Conservation (phyloP, 139 green algal genomes). For the Chlamydomonas sp. region DNA sequence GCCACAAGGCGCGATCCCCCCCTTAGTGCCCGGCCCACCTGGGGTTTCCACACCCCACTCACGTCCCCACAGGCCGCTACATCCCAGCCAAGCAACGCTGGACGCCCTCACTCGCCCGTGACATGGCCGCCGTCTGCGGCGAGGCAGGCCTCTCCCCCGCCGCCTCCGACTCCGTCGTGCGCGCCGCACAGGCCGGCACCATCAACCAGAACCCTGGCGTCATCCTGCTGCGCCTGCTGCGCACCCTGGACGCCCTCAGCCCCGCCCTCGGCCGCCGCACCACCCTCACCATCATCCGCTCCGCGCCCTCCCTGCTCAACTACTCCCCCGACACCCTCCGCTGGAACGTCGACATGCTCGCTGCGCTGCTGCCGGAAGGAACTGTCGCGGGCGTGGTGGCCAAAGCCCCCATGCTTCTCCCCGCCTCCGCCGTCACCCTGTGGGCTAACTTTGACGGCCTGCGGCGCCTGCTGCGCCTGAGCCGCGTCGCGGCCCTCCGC, state of each 20-base stretch:
- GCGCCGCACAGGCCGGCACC: not conserved
- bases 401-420: conserved; percentile 22
- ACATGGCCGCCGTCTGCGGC: conserved; percentile 7
- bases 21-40: no score
- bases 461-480: conserved; percentile 5
- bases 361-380: not conserved
- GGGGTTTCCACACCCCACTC: no score
- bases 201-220: conserved; percentile 28
- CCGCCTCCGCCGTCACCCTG: conserved; percentile 16
- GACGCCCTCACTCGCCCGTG: conserved; percentile 9
- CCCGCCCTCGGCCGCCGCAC: conserved; percentile 11
- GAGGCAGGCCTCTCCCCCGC: conserved; percentile 25
- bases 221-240: conserved; percentile 23
- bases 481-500: not conserved
- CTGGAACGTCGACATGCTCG: conserved; percentile 33
- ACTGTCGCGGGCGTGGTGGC: not conserved
- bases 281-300: conserved; percentile 16
- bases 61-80: not conserved
- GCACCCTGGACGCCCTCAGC: conserved; percentile 11
- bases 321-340: conserved; percentile 14
- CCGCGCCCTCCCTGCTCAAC: conserved; percentile 15
- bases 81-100: conserved; percentile 18
- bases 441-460: conserved; percentile 37
- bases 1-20: not conserved
- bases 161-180: not conserved